phyloP scores from a whole-genome alignment of 139 green algal species.

The Raphidocelis subcapitata region DNA sequence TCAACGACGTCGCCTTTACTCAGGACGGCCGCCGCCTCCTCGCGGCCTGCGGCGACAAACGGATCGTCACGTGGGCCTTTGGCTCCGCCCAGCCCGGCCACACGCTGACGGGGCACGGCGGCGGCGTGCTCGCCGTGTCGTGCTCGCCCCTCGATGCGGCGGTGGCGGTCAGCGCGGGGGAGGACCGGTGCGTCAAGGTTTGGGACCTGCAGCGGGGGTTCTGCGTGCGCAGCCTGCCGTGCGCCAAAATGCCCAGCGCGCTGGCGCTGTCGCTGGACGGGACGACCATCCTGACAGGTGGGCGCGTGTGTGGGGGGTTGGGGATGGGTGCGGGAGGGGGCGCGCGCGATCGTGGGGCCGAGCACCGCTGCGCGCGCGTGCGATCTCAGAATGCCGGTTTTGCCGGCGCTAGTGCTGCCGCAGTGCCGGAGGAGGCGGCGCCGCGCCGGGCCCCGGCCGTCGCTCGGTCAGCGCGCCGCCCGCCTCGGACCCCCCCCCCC shows the following conservation, averaged over 20 bases:
- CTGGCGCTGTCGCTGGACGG: conserved; percentile 48
- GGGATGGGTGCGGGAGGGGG: neutral
- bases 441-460: too few relatives aligned
- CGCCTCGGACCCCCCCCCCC: too few relatives aligned
- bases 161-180: conserved; percentile 43
- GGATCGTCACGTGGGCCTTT: conserved; percentile 65
- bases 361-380: too few relatives aligned
- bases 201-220: conserved; percentile 67
- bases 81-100: conserved; percentile 28
- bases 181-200: conserved; percentile 65
- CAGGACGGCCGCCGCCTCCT: conserved; percentile 51
- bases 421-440: too few relatives aligned
- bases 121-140: conserved; percentile 55
- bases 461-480: too few relatives aligned
- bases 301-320: neutral
- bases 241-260: conserved; percentile 54
- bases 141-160: conserved; percentile 49
- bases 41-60: conserved; percentile 60
- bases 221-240: conserved; percentile 50
- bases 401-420: too few relatives aligned
- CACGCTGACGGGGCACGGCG: conserved; percentile 75
- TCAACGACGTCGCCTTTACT: conserved; percentile 63
- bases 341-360: too few relatives aligned
- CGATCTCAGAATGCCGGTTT: too few relatives aligned
- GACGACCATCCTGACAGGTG: conserved; percentile 44